phyloP scores from a whole-genome alignment of 768 basidiomycete species.

The Boletales sp. region DNA sequence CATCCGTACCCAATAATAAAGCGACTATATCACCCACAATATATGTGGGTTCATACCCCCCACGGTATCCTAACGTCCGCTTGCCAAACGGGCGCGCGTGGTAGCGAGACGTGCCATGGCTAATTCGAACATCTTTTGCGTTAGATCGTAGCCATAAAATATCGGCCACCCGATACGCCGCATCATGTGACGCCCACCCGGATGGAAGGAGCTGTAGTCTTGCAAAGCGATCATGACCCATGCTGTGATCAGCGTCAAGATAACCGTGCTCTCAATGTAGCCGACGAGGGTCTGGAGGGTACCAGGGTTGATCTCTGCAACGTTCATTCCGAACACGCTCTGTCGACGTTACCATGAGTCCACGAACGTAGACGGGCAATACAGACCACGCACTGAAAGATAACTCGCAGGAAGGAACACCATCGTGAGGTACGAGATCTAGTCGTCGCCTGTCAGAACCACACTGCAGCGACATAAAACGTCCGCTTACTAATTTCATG shows the following conservation, averaged over 20 bases:
- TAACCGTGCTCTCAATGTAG: constrained; percentile 43
- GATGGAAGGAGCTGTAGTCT: constrained; percentile 21
- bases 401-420: constrained; percentile 58
- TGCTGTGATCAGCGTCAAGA: constrained; percentile 48
- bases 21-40: neutral
- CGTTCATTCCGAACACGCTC: constrained; percentile 29
- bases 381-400: constrained; percentile 20
- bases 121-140: neutral
- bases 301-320: constrained; percentile 26
- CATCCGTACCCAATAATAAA: neutral
- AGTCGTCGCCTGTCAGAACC: constrained; percentile 5
- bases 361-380: no score
- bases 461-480: neutral
- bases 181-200: neutral
- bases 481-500: constrained; percentile 29
- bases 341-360: constrained; percentile 23
- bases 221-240: constrained; percentile 60
- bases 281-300: constrained; percentile 31
- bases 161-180: constrained; percentile 21
- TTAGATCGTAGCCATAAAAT: neutral
- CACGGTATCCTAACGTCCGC: neutral
- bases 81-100: neutral
- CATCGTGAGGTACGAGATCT: constrained; percentile 60
- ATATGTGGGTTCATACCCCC: neutral
- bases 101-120: neutral